Percentiles rank a stretch among this genome's conserved stretches.
Conservation (phyloP, 2,329 filamentous ascomycete species). For the Aspergillus ustus region DNA sequence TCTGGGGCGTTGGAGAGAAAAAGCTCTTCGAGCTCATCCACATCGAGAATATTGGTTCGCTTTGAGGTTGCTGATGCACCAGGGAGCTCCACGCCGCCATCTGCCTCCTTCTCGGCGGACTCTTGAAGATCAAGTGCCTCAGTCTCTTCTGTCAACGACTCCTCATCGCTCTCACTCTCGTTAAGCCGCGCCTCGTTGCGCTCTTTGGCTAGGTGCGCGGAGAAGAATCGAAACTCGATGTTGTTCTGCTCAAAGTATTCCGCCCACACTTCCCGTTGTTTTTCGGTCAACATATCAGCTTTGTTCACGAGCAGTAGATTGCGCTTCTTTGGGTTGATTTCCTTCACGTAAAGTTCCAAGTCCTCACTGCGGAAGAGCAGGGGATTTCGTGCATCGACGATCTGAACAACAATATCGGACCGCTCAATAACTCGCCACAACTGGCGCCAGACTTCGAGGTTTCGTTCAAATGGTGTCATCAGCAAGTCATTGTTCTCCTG, state of each 20-base stretch:
- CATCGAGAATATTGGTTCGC: slow-evolving; percentile 78
- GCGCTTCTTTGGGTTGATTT: slow-evolving; percentile 83
- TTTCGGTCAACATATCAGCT: slow-evolving; percentile 95
- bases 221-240: slow-evolving; percentile 96
- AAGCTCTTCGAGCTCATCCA: slow-evolving; percentile 87
- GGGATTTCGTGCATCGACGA: slow-evolving; percentile 95
- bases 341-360: slow-evolving; percentile 90
- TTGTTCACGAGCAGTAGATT: slow-evolving; percentile 97
- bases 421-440: slow-evolving; percentile 97
- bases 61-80: slow-evolving; percentile 40
- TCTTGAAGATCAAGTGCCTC: slow-evolving; percentile 29
- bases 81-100: slow-evolving; percentile 30
- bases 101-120: slow-evolving; percentile 33
- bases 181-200: slow-evolving; percentile 73
- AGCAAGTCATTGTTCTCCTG: slow-evolving; percentile 93
- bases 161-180: slow-evolving; percentile 38
- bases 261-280: slow-evolving; percentile 83
- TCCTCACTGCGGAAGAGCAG: slow-evolving; percentile 93
- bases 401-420: slow-evolving; percentile 94
- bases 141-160: slow-evolving; percentile 1
- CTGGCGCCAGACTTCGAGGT: slow-evolving; percentile 97
- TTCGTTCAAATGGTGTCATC: slow-evolving; percentile 97
- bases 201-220: slow-evolving; percentile 88
- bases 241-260: slow-evolving; percentile 78
- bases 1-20: slow-evolving; percentile 77